Evolutionary conservation across 192 early-diverging fungal genomes (phyloP), one percentile per base, ranked within the genome.

Genomic region (Lobosporangium transversale): DNA sequence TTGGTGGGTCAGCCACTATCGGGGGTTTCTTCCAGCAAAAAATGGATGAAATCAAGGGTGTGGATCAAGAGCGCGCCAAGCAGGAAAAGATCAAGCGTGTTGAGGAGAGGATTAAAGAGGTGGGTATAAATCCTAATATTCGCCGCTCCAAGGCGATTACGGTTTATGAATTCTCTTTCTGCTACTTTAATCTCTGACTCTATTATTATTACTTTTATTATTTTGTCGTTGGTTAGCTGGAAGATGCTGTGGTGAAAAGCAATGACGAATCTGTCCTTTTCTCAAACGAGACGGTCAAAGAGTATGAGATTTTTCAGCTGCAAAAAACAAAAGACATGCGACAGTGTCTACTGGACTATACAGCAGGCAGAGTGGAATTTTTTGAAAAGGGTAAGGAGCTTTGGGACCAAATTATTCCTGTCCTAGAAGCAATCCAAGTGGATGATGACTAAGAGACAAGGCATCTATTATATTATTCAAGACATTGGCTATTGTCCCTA

Each of bases 361-460:
- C 89, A 7, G 85, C 91, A 7, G 86, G 90, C 23, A 94, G 97
- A 55, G 87, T 96, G 52, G 89, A 92, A 64, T 98, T 93, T 58
- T 93, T 90, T 74, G 80, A 94, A 62, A 86, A 93, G 89, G 80
- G 90, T 10, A 57, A 81, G 17, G 80, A 86, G 55, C 84, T 93
- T 23, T 98, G 96, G 96, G 92, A 90, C 59, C 85, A 88, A 20
- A 85, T 98, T 35, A 89, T 97, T 37, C 94, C 95, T 20, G 85
- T 91, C 48, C 61, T 98, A 55, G 93, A 96, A 54, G 79, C 79
- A 36, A 86, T 91, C 21, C 70, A 66, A 3, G 70, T 75, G n/a
- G 63, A 61, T 26, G 70, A 75, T 30, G 70, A 75, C 10, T 75
- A 66, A 60, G 23, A n/a, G 17, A 23, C 50, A 26, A 52, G 4